These are phyloP conservation scores for Orbilia oligospora DNA, from an alignment of 2,329 filamentous ascomycete genomes.

Conservation along the genomic window DNA sequence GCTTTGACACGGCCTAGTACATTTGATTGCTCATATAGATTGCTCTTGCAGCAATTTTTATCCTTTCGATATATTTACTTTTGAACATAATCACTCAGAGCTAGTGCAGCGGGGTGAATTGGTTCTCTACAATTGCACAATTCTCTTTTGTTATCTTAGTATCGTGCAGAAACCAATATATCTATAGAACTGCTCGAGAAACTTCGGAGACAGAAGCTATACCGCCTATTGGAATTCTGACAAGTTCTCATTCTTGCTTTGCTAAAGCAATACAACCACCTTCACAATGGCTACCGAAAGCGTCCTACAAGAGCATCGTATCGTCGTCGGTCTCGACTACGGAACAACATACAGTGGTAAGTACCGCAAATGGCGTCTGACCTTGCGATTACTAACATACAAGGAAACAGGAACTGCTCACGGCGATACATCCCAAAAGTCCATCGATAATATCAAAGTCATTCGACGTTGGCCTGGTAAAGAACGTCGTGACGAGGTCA, in stretches of 20 bases:
- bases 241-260: not conserved
- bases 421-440: constrained; percentile 58
- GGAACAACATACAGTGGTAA: constrained; percentile 57
- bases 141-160: not conserved
- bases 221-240: not conserved
- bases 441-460: constrained; percentile 57
- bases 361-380: too few species aligned
- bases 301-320: constrained; percentile 53
- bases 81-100: not conserved
- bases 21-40: constrained; percentile 49
- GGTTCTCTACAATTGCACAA: constrained; percentile 14
- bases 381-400: too few species aligned
- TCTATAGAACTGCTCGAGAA: constrained; percentile 10
- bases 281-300: constrained; percentile 45
- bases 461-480: constrained; percentile 53
- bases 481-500: constrained; percentile 51
- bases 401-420: constrained; percentile 36
- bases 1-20: not conserved
- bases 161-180: not conserved
- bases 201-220: not conserved
- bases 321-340: constrained; percentile 58
- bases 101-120: constrained; percentile 16
- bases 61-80: not conserved
- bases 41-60: constrained; percentile 22
- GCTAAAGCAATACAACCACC: not conserved